These are phyloP conservation scores for Chytriomyces hyalinus DNA, from an alignment of 192 early-diverging fungal species.

Conservation along the genomic window DNA sequence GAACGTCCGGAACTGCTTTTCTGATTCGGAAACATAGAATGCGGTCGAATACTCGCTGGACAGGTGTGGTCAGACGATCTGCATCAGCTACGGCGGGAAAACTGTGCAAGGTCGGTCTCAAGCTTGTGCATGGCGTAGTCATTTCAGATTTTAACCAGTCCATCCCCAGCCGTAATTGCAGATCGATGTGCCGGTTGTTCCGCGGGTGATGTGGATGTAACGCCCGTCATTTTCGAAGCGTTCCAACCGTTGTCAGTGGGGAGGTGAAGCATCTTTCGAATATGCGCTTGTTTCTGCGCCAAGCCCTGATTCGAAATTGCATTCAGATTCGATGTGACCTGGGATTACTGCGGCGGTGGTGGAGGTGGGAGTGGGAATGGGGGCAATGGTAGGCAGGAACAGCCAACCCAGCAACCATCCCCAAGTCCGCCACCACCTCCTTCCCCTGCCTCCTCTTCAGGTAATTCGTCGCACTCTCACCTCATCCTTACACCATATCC, in stretches of 20 bases:
- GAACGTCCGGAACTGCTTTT: too few relatives aligned
- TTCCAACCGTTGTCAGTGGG: neutral
- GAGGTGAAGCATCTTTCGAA: neutral
- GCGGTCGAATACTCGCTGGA: neutral
- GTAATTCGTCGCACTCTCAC: too few relatives aligned
- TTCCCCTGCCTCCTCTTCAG: neutral
- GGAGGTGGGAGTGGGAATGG: neutral
- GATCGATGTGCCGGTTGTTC: slow-evolving; percentile 19
- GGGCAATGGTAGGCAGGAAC: neutral
- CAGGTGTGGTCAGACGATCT: neutral
- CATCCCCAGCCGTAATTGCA: neutral
- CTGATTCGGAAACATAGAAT: neutral
- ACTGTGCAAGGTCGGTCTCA: slow-evolving; percentile 8
- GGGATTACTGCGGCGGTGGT: neutral
- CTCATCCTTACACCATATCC: too few relatives aligned
- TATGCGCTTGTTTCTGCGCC: neutral
- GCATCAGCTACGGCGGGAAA: neutral
- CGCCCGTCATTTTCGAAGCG: neutral
- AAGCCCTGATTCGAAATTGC: neutral
- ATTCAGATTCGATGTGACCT: neutral
- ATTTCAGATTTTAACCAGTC: too few relatives aligned
- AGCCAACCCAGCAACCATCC: neutral
- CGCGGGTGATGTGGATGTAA: slow-evolving; percentile 3
- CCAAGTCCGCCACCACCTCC: neutral
- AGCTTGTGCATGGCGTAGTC: neutral